These are phyloP conservation scores for Bretschneidera sinensis DNA, from an alignment of 345 rosid genomes.

Conservation along the genomic window DNA sequence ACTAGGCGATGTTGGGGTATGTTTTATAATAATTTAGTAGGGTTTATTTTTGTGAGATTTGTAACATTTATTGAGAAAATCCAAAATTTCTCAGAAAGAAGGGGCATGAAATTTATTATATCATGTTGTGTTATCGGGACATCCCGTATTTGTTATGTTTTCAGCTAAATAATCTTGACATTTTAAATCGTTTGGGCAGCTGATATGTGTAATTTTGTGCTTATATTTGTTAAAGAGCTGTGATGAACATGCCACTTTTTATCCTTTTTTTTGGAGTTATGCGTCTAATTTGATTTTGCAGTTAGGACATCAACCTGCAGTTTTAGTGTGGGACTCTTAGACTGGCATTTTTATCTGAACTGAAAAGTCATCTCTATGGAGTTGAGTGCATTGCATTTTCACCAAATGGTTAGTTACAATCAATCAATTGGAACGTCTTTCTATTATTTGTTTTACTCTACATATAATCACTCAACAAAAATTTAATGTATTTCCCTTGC, in stretches of 20 bases:
- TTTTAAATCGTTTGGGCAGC: background rate
- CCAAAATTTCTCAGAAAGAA: too few relatives aligned
- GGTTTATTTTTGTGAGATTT: too few relatives aligned
- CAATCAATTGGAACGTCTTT: background rate
- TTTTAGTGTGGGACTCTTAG: conserved; percentile 66
- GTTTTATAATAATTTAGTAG: too few relatives aligned
- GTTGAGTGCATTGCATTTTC: conserved; percentile 75
- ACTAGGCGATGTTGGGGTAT: too few relatives aligned
- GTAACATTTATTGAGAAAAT: too few relatives aligned
- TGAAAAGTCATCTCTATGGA: conserved; percentile 74
- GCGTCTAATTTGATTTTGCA: conserved; percentile 35
- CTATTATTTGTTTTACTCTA: background rate
- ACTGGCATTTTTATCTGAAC: conserved; percentile 53
- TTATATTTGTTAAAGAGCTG: background rate
- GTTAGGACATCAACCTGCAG: conserved; percentile 74
- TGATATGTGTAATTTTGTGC: background rate
- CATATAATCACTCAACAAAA: background rate
- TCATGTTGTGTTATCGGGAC: too few relatives aligned
- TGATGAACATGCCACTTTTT: too few relatives aligned
- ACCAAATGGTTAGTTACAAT: conserved; percentile 56
- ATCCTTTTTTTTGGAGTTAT: background rate
- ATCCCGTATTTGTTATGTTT: too few relatives aligned
- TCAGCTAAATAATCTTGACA: too few relatives aligned
- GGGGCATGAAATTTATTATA: too few relatives aligned
- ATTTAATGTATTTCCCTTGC: background rate